Evolutionary conservation across 148 eudicot genomes (phyloP).

Genomic region (Vaccinium darrowii): DNA sequence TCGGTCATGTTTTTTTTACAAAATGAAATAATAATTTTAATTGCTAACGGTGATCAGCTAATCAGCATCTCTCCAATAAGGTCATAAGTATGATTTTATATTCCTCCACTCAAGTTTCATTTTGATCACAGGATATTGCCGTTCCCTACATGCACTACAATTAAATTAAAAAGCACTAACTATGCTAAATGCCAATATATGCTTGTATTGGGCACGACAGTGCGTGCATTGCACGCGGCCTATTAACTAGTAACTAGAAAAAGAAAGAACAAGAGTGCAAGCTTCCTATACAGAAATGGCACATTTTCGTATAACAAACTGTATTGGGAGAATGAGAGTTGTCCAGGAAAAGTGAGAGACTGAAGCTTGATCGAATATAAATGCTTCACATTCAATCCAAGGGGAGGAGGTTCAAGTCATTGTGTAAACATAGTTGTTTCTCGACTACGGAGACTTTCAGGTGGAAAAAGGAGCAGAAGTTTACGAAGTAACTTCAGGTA

Average conservation of each 20-base stretch:
- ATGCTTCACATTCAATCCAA: slow-evolving; percentile 7
- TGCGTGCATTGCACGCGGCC: too few species aligned
- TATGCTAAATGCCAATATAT: too few species aligned
- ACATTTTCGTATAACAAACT: neutral
- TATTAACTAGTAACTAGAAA: neutral
- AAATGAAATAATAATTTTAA: too few species aligned
- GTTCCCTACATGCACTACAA: too few species aligned
- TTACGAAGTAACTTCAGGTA: neutral
- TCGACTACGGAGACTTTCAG: neutral
- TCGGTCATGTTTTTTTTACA: too few species aligned
- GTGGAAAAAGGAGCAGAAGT: neutral
- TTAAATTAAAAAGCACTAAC: too few species aligned
- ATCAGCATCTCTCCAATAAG: too few species aligned
- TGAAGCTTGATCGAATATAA: neutral
- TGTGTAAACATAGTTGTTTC: neutral
- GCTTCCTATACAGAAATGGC: slow-evolving; percentile 1
- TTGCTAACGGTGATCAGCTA: too few species aligned
- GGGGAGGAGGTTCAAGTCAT: neutral
- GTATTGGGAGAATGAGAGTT: neutral
- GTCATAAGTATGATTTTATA: too few species aligned
- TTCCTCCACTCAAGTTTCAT: too few species aligned
- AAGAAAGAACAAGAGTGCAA: neutral
- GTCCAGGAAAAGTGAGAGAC: neutral
- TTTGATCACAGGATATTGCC: too few species aligned
- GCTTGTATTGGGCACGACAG: too few species aligned